Conservation (phyloP, 805 yeast species). For the Ogataea neopini region DNA sequence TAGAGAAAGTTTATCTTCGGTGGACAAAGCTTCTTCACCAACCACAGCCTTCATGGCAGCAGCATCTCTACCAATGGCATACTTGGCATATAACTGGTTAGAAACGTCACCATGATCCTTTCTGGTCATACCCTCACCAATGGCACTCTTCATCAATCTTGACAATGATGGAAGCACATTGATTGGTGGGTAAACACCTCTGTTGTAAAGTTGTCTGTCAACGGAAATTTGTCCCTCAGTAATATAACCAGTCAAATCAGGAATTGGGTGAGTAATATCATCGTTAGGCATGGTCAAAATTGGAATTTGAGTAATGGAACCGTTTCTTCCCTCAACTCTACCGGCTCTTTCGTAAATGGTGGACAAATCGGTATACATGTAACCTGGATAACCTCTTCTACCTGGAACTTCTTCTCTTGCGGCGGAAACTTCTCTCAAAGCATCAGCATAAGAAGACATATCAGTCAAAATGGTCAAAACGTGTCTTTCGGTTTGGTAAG, state of each 20-base stretch:
- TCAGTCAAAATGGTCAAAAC: conserved; percentile 97
- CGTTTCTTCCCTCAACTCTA: conserved; percentile 99
- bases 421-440: conserved; percentile 98
- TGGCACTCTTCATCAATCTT: conserved; percentile 98
- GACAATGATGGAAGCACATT: conserved; percentile 96
- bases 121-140: conserved; percentile 99
- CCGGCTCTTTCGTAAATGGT: conserved; percentile 99
- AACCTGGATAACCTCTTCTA: conserved; percentile 99
- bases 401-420: conserved; percentile 99
- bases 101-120: conserved; percentile 99
- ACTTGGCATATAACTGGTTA: conserved; percentile 97
- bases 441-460: conserved; percentile 99
- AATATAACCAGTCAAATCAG: conserved; percentile 98
- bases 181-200: conserved; percentile 98
- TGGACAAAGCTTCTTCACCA: conserved; percentile 98
- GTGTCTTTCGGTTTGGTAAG: conserved; percentile 99
- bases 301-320: conserved; percentile 98
- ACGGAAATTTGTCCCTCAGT: conserved; percentile 98
- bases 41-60: conserved; percentile 99
- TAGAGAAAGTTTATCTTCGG: conserved; percentile 94
- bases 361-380: conserved; percentile 99
- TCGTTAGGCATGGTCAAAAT: conserved; percentile 99
- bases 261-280: conserved; percentile 99
- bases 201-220: conserved; percentile 93
- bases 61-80: conserved; percentile 99